These are phyloP conservation scores for Metarhizium anisopliae DNA, from an alignment of 2,329 filamentous ascomycete species.

Conservation along the genomic window DNA sequence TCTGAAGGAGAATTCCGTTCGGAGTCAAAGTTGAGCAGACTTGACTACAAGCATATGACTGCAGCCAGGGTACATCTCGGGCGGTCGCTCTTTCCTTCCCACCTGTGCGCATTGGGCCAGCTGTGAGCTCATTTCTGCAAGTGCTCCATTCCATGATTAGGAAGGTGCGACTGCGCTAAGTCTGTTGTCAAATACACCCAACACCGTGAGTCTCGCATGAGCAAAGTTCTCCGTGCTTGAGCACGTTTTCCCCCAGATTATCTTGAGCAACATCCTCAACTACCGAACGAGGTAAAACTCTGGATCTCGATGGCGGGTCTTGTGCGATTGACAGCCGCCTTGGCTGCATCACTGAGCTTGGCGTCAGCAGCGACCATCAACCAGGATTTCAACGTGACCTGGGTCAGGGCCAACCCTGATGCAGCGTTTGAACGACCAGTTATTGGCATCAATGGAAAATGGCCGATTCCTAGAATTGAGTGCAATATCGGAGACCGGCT, in stretches of 20 bases:
- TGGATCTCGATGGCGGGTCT: slow-evolving; percentile 10
- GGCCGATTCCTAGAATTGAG: slow-evolving; percentile 61
- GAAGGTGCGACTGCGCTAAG: background rate
- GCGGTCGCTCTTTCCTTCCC: background rate
- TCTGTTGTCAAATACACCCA: background rate
- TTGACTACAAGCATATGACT: background rate
- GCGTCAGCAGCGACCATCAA: slow-evolving; percentile 35
- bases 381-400: slow-evolving; percentile 61
- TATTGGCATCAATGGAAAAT: slow-evolving; percentile 69
- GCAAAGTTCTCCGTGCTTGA: background rate
- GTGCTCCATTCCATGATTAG: background rate
- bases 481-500: slow-evolving; percentile 54
- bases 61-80: background rate
- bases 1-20: background rate
- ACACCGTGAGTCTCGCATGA: background rate
- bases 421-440: slow-evolving; percentile 52
- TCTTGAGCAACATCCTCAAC: background rate
- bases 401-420: slow-evolving; percentile 67
- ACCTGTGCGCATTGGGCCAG: background rate
- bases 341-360: slow-evolving; percentile 10
- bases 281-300: background rate
- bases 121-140: background rate
- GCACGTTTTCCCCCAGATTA: background rate
- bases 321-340: slow-evolving; percentile 6
- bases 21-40: background rate